Conservation (phyloP, 2,329 filamentous ascomycete genomes). For the Xylariomycetidae sp. region DNA sequence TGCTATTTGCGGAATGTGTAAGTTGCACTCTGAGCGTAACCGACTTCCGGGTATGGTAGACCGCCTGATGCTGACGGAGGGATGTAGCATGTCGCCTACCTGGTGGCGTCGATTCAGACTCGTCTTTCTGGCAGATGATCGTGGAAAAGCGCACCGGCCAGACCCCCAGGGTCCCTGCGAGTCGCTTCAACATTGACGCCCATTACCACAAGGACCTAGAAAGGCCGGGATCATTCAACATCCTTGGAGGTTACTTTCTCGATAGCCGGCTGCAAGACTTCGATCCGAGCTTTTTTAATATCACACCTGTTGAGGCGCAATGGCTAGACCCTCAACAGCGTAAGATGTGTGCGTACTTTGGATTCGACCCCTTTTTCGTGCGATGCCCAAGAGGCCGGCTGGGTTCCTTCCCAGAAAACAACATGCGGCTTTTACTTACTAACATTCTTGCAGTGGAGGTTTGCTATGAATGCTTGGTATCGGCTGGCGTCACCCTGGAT, state of each 20-base stretch:
- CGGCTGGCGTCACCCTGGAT: conserved; percentile 27
- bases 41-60: conserved; percentile 1
- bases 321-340: conserved; percentile 38
- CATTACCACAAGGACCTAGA: conserved; percentile 18
- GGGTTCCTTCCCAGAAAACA: no score
- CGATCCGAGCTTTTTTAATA: conserved; percentile 33
- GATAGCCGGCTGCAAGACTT: conserved; percentile 15
- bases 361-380: no score
- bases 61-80: no score
- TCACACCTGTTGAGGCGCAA: conserved; percentile 32
- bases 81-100: conserved; percentile 16
- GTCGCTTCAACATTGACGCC: conserved; percentile 20
- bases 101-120: conserved; percentile 14
- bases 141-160: conserved; percentile 15
- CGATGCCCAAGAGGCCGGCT: no score
- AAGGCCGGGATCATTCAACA: conserved; percentile 16
- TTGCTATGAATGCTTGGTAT: conserved; percentile 36
- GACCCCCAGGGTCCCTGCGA: conserved; percentile 15
- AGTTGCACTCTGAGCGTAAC: conserved; percentile 5
- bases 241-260: conserved; percentile 21
- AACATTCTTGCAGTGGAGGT: no score
- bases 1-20: conserved; percentile 22
- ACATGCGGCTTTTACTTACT: no score
- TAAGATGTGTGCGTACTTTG: no score
- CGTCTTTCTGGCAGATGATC: conserved; percentile 16